Conservation (phyloP, 805 yeast genomes). For the Starmerella bombicola region DNA sequence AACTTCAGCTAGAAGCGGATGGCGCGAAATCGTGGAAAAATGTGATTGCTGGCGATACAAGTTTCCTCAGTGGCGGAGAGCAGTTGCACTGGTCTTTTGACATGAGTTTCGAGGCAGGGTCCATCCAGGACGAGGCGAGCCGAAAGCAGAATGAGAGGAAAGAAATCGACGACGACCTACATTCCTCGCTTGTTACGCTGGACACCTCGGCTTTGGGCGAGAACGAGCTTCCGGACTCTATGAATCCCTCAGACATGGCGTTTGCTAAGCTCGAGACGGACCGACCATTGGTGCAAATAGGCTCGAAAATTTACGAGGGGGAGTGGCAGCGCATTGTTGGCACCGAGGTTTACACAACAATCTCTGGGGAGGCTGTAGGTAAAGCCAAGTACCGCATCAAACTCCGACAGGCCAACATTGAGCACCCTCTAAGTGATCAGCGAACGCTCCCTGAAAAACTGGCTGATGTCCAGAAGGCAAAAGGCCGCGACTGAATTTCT, state of each 20-base stretch:
- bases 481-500: no score
- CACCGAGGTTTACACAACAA: conserved; percentile 42
- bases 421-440: conserved; percentile 5
- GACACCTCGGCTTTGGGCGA: conserved; percentile 29
- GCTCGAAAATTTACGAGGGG: conserved; percentile 54
- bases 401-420: conserved; percentile 19
- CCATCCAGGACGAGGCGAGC: conserved; percentile 58
- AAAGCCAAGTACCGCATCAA: conserved; percentile 22
- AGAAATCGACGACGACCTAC: conserved; percentile 2
- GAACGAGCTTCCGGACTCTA: conserved; percentile 11
- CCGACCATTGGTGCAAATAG: conserved; percentile 46
- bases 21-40: conserved; percentile 40
- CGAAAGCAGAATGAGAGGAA: conserved; percentile 10
- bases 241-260: conserved; percentile 29
- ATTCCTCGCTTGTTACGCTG: conserved; percentile 41
- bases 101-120: conserved; percentile 70
- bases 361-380: conserved; percentile 25
- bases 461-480: not conserved
- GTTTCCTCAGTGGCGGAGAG: conserved; percentile 62
- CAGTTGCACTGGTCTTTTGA: conserved; percentile 62
- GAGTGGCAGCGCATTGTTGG: conserved; percentile 70
- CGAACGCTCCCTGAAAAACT: conserved; percentile 9
- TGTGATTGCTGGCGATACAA: conserved; percentile 59
- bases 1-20: not conserved
- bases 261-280: conserved; percentile 44